phyloP scores from a whole-genome alignment of 2,329 filamentous ascomycete species.

The Ophiostoma triangulosporum region DNA sequence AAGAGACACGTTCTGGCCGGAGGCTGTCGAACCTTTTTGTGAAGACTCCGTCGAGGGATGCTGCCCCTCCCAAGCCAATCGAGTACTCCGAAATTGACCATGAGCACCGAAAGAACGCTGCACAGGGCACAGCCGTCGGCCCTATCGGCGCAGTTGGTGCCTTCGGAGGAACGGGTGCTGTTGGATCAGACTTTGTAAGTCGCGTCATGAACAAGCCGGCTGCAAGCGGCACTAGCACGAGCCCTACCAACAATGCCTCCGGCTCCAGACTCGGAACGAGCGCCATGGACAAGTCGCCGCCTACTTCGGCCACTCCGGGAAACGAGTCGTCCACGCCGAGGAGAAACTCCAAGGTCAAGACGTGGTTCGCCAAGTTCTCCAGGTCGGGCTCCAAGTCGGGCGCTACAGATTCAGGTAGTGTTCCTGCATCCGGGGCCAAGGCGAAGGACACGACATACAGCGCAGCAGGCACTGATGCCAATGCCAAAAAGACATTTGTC shows the following conservation, averaged over 20 bases:
- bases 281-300: not conserved
- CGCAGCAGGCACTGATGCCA: not conserved
- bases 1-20: not conserved
- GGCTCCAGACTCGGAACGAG: not conserved
- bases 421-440: not conserved
- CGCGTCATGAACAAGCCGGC: not conserved
- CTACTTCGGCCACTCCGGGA: not conserved
- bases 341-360: conserved; percentile 23
- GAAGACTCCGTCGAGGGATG: not conserved
- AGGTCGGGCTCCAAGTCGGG: conserved; percentile 20
- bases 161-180: conserved; percentile 2
- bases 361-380: conserved; percentile 30
- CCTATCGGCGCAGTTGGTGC: not conserved
- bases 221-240: not conserved
- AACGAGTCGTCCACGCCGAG: conserved; percentile 7
- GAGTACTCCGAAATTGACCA: not conserved
- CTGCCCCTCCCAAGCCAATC: not conserved
- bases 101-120: not conserved
- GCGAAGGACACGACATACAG: not conserved
- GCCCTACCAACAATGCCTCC: not conserved
- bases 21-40: not conserved
- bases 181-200: not conserved
- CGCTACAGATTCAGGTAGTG: conserved; percentile 1
- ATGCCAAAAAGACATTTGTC: conserved; percentile 22
- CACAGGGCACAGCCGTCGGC: not conserved